These are phyloP conservation scores for Paulinella micropora DNA, from an alignment of 78 protist species.

Conservation along the genomic window DNA sequence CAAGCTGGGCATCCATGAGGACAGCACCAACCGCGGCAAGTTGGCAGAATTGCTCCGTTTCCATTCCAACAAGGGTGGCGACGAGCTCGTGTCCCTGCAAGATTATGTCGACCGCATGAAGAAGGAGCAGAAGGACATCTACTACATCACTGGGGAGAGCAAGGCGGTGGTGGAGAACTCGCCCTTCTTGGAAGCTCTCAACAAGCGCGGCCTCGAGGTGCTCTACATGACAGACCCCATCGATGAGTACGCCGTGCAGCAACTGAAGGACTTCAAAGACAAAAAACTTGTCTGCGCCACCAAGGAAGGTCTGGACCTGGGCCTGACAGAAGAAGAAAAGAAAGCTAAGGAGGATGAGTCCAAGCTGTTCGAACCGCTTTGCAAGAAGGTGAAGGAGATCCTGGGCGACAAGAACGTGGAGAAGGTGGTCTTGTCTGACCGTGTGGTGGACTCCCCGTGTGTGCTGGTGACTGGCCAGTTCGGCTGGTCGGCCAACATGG, in stretches of 20 bases:
- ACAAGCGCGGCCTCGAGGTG: conserved; percentile 55
- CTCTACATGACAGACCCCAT: conserved; percentile 97
- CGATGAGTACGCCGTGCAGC: conserved; percentile 97
- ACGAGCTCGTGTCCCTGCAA: conserved; percentile 73
- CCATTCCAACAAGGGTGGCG: conserved; percentile 69
- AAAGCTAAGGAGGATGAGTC: conserved; percentile 49
- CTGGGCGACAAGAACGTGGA: conserved; percentile 97
- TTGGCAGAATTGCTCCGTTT: conserved; percentile 91
- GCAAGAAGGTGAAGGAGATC: conserved; percentile 91
- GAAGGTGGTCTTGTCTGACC: conserved; percentile 83
- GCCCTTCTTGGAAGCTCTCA: conserved; percentile 70
- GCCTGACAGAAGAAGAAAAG: conserved; percentile 83
- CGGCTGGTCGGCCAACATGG: conserved; percentile 99
- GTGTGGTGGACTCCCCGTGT: conserved; percentile 86
- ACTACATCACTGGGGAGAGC: conserved; percentile 98
- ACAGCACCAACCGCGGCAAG: conserved; percentile 80
- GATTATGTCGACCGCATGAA: conserved; percentile 96
- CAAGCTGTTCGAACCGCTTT: conserved; percentile 55
- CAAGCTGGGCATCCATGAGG: conserved; percentile 99
- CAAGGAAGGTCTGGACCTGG: conserved; percentile 92
- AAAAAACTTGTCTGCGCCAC: conserved; percentile 92
- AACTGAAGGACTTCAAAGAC: conserved; percentile 94
- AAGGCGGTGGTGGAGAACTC: conserved; percentile 57
- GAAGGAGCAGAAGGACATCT: conserved; percentile 93
- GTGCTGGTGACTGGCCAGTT: conserved; percentile 84